Percentiles rank a stretch among this genome's conserved stretches.
Evolutionary conservation across 2,329 filamentous ascomycete species (phyloP).

Genomic region (Aureobasidium sp.): DNA sequence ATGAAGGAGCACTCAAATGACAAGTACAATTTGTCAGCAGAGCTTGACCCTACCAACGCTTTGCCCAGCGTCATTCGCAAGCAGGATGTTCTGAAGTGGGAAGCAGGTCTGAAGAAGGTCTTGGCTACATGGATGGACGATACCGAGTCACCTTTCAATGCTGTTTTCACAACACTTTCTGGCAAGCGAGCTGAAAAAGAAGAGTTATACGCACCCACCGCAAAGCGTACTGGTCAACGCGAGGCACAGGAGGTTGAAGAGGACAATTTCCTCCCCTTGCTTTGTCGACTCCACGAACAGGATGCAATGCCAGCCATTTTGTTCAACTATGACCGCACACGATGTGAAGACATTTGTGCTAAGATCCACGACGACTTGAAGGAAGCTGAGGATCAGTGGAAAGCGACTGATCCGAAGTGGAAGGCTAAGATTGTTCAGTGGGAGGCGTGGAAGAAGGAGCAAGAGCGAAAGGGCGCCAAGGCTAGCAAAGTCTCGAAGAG

Average conservation of each 20-base stretch:
- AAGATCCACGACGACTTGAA: conserved; percentile 48
- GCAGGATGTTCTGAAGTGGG: conserved; percentile 60
- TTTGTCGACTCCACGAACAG: conserved; percentile 54
- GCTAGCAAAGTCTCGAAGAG: conserved; percentile 35
- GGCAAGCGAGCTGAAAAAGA: not conserved
- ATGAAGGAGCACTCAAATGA: conserved; percentile 54
- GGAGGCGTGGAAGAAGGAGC: conserved; percentile 49
- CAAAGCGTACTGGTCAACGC: conserved; percentile 22
- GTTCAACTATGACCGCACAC: conserved; percentile 66
- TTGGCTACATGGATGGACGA: conserved; percentile 57
- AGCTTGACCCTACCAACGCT: conserved; percentile 44
- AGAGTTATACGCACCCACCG: conserved; percentile 11
- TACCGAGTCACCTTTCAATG: conserved; percentile 45
- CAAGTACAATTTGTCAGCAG: conserved; percentile 37
- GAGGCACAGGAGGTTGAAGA: conserved; percentile 21
- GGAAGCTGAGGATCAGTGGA: conserved; percentile 50
- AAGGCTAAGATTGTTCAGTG: conserved; percentile 52
- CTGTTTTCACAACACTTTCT: conserved; percentile 45
- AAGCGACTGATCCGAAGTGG: conserved; percentile 54
- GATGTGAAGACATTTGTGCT: conserved; percentile 55
- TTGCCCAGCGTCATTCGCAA: conserved; percentile 55
- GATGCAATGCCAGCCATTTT: conserved; percentile 65
- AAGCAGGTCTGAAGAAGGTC: conserved; percentile 51
- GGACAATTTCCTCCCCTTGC: conserved; percentile 49
- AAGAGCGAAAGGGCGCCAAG: conserved; percentile 33